A percentile compares a stretch with the other conserved stretches of the same genome.
phyloP scores from a whole-genome alignment of 1,284 basidiomycete genomes.

The Gymnopus androsaceus region DNA sequence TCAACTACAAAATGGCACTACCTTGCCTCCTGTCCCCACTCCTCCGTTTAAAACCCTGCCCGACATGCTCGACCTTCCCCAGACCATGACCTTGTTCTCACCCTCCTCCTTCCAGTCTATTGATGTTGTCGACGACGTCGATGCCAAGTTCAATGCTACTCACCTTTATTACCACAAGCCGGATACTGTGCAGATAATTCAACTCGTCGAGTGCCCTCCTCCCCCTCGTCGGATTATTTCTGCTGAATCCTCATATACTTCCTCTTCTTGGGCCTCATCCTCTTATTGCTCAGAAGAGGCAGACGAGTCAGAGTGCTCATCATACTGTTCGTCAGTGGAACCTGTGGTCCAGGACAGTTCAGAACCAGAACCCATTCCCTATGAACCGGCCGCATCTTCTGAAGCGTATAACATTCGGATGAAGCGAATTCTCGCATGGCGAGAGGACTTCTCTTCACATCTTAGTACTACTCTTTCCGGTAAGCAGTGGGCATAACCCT shows the following conservation, averaged over 20 bases:
- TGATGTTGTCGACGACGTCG: slow-evolving; percentile 32
- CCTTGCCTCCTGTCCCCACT: slow-evolving; percentile 12
- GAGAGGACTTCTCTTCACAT: slow-evolving; percentile 47
- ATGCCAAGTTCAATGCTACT: slow-evolving; percentile 35
- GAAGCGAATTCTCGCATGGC: slow-evolving; percentile 65
- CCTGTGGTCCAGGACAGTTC: slow-evolving; percentile 17
- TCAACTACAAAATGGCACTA: slow-evolving; percentile 26
- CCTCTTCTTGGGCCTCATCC: slow-evolving; percentile 39
- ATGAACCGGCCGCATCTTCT: slow-evolving; percentile 32
- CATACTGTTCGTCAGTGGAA: slow-evolving; percentile 69
- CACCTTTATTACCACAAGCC: slow-evolving; percentile 57
- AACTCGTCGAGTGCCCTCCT: slow-evolving; percentile 68
- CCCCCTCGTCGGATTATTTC: slow-evolving; percentile 51
- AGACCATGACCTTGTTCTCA: slow-evolving; percentile 18
- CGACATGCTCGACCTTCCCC: slow-evolving; percentile 26
- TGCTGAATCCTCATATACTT: slow-evolving; percentile 37
- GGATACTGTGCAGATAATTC: slow-evolving; percentile 64
- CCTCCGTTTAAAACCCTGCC: slow-evolving; percentile 16
- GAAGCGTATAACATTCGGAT: slow-evolving; percentile 55
- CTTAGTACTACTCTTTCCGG: slow-evolving; percentile 37
- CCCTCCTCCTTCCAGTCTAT: slow-evolving; percentile 20
- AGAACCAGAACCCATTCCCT: slow-evolving; percentile 22
- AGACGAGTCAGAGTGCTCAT: slow-evolving; percentile 49
- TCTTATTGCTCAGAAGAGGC: slow-evolving; percentile 41
- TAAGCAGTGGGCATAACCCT: slow-evolving; percentile 24